These are phyloP conservation scores for Metarhizium sp. DNA, from an alignment of 2,329 filamentous ascomycete species.

Conservation along the genomic window DNA sequence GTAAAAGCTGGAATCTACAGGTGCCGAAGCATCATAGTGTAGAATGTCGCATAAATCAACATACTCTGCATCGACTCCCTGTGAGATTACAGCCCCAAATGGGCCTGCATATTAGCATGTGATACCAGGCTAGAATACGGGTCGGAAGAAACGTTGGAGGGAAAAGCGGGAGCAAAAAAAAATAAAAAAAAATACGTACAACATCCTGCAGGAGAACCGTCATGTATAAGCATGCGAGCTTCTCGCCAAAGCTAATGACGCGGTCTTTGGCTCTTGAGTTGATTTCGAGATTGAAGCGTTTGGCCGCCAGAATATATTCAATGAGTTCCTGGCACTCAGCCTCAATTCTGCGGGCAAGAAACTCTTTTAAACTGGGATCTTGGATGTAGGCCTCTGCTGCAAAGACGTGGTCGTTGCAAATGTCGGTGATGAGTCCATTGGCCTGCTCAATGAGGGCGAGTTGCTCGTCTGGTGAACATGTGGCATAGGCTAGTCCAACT, in stretches of 20 bases:
- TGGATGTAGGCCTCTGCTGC: conserved; percentile 58
- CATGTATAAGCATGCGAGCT: conserved; percentile 89
- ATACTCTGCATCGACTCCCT: conserved; percentile 77
- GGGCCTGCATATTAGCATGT: conserved; percentile 1
- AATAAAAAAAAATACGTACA: conserved; percentile 24
- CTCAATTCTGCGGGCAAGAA: conserved; percentile 58
- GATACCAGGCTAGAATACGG: background rate
- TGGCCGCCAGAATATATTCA: conserved; percentile 59
- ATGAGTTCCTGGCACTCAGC: conserved; percentile 72
- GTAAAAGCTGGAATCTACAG: conserved; percentile 62
- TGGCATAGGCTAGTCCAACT: conserved; percentile 36
- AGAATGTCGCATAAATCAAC: conserved; percentile 81
- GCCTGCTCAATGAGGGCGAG: conserved; percentile 52
- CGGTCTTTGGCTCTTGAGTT: conserved; percentile 74
- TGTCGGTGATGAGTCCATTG: conserved; percentile 66
- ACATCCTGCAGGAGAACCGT: conserved; percentile 71
- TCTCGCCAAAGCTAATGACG: conserved; percentile 92
- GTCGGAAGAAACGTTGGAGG: background rate
- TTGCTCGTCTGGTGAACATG: conserved; percentile 43
- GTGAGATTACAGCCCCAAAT: conserved; percentile 16
- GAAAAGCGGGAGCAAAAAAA: background rate
- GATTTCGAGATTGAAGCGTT: conserved; percentile 63
- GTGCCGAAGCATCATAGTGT: conserved; percentile 51
- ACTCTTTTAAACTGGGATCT: conserved; percentile 44
- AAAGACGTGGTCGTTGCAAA: conserved; percentile 71